phyloP scores from a whole-genome alignment of 495 filamentous ascomycete genomes.

The Usnea hakonensis region DNA sequence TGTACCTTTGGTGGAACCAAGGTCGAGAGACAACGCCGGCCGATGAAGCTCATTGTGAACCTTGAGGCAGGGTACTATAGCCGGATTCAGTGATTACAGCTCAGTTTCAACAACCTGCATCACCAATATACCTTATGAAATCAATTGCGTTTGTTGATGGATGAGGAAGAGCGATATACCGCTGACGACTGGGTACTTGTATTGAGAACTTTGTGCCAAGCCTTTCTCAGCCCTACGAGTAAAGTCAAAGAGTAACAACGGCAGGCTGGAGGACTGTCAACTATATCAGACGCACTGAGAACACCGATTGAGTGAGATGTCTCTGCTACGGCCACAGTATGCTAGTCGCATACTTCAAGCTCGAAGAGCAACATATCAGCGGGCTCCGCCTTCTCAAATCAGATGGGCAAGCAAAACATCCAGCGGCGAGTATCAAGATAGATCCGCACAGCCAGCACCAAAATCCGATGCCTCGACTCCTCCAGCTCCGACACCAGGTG shows the following conservation, averaged over 20 bases:
- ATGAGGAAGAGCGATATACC: neutral
- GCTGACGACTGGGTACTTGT: no score
- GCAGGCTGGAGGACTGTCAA: neutral
- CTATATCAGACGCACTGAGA: neutral
- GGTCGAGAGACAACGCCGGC: conserved; percentile 86
- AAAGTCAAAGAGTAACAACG: neutral
- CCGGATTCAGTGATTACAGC: neutral
- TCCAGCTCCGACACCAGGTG: conserved; percentile 27
- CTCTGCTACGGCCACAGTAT: conserved; percentile 31
- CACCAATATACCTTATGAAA: neutral
- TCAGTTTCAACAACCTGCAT: neutral
- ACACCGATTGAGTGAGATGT: conserved; percentile 25
- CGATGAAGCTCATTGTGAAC: conserved; percentile 80
- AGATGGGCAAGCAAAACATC: conserved; percentile 37
- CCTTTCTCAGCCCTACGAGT: conserved; percentile 5
- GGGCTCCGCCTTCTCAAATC: conserved; percentile 31
- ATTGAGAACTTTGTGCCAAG: neutral
- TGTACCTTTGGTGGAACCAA: conserved; percentile 96
- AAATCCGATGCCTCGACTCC: conserved; percentile 21
- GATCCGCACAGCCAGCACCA: conserved; percentile 19
- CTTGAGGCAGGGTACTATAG: neutral
- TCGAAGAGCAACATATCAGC: conserved; percentile 28
- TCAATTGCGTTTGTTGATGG: neutral
- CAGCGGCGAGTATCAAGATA: conserved; percentile 15
- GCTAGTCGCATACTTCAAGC: conserved; percentile 34